phyloP scores from a whole-genome alignment of 2,329 filamentous ascomycete genomes.

The Sporothrix sp. region DNA sequence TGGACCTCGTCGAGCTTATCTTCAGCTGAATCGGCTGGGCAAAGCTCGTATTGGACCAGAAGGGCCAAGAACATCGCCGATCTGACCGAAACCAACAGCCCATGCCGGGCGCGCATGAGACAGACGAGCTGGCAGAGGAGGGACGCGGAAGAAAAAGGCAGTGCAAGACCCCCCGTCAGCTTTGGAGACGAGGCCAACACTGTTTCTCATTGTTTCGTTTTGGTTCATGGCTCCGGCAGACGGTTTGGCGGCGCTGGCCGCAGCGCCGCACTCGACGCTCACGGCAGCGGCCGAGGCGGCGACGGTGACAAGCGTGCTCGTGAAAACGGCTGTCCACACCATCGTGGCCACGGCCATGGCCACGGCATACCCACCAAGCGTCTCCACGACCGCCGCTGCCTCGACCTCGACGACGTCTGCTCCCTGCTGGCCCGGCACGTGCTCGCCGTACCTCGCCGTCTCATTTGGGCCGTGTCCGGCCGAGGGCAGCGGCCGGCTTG shows the following conservation, averaged over 20 bases:
- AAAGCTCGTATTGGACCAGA: conserved; percentile 3
- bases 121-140: background rate
- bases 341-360: background rate
- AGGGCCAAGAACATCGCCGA: background rate
- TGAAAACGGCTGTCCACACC: background rate
- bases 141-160: background rate
- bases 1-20: background rate
- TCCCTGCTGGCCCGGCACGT: background rate
- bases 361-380: background rate
- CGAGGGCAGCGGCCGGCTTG: background rate
- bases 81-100: background rate
- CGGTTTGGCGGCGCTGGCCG: background rate
- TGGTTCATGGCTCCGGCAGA: background rate
- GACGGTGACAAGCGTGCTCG: background rate
- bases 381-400: too few species aligned
- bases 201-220: too few species aligned
- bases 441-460: background rate
- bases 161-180: too few species aligned
- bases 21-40: too few species aligned
- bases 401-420: too few species aligned
- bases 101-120: too few species aligned
- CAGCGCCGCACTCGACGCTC: background rate
- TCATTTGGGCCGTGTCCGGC: background rate
- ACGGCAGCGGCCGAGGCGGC: background rate
- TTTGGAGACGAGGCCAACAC: too few species aligned